Evolutionary conservation across 2,329 filamentous ascomycete species (phyloP).

Genomic region (Alternaria brassicicola): DNA sequence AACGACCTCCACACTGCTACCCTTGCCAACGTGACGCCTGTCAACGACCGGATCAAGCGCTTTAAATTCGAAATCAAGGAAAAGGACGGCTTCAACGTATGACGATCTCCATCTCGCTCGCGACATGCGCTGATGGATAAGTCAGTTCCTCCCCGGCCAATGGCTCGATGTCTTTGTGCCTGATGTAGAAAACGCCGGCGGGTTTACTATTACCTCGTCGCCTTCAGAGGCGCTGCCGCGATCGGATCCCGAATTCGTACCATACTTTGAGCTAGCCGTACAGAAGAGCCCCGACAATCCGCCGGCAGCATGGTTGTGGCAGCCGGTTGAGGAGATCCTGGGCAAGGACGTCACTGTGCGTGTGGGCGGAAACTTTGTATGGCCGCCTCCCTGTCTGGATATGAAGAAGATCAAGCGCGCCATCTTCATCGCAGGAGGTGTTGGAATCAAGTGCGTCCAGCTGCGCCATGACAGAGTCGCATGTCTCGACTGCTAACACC

Average conservation of each 20-base stretch:
- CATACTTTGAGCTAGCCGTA: constrained; percentile 78
- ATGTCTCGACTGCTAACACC: constrained; percentile 15
- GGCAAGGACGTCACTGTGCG: constrained; percentile 67
- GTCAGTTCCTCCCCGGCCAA: constrained; percentile 76
- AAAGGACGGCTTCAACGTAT: constrained; percentile 58
- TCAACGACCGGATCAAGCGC: constrained; percentile 72
- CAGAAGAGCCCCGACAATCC: constrained; percentile 74
- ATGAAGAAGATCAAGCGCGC: constrained; percentile 59
- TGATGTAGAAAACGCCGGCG: constrained; percentile 70
- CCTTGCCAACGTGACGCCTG: constrained; percentile 64
- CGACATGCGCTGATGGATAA: constrained; percentile 39
- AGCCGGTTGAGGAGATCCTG: constrained; percentile 59
- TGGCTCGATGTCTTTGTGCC: constrained; percentile 87
- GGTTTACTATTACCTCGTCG: constrained; percentile 85
- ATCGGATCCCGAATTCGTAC: constrained; percentile 28
- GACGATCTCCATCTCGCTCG: constrained; percentile 31
- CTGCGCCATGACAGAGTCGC: not conserved
- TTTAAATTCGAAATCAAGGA: constrained; percentile 67
- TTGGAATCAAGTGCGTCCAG: constrained; percentile 73
- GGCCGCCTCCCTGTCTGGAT: constrained; percentile 66
- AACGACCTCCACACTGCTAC: constrained; percentile 67
- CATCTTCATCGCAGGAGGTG: constrained; percentile 79
- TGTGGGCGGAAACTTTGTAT: constrained; percentile 81
- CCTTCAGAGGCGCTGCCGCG: constrained; percentile 60
- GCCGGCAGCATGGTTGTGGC: constrained; percentile 78